A percentile compares a stretch with the other conserved stretches of the same genome.
phyloP scores from a whole-genome alignment of 352 stramenopile genomes.

The Phytopythium aichiense region DNA sequence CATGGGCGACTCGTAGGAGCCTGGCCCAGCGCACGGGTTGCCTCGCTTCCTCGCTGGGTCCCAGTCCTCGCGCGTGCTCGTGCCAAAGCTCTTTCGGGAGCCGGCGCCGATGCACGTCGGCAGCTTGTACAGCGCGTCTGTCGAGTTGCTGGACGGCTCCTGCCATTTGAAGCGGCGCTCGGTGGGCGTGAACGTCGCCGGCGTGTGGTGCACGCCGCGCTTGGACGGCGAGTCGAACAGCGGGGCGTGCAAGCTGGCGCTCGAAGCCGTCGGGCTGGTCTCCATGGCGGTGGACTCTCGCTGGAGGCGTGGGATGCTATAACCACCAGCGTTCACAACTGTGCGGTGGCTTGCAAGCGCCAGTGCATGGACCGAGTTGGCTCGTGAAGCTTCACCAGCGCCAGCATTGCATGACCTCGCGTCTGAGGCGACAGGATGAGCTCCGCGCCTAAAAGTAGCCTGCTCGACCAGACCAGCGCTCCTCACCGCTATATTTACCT shows the following conservation, averaged over 20 bases:
- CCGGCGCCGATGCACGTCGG: conserved; percentile 52
- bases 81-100: conserved; percentile 71
- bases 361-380: not conserved
- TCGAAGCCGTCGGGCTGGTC: conserved; percentile 6
- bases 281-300: not conserved
- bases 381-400: not conserved
- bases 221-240: conserved; percentile 79
- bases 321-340: not conserved
- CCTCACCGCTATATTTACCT: not conserved
- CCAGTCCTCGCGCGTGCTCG: conserved; percentile 77
- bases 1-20: conserved; percentile 53
- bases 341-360: not conserved
- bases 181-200: conserved; percentile 58
- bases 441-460: not conserved
- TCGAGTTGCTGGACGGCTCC: conserved; percentile 30
- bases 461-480: not conserved
- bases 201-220: conserved; percentile 58
- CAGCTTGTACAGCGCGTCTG: conserved; percentile 70
- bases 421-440: conserved; percentile 1
- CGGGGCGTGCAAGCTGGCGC: conserved; percentile 25
- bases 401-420: not conserved
- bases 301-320: not conserved
- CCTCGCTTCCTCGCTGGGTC: conserved; percentile 53
- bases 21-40: conserved; percentile 60
- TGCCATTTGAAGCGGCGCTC: conserved; percentile 79